Evolutionary conservation across 2,329 filamentous ascomycete species (phyloP).

Genomic region (Zelopaecilomyces penicillatus): DNA sequence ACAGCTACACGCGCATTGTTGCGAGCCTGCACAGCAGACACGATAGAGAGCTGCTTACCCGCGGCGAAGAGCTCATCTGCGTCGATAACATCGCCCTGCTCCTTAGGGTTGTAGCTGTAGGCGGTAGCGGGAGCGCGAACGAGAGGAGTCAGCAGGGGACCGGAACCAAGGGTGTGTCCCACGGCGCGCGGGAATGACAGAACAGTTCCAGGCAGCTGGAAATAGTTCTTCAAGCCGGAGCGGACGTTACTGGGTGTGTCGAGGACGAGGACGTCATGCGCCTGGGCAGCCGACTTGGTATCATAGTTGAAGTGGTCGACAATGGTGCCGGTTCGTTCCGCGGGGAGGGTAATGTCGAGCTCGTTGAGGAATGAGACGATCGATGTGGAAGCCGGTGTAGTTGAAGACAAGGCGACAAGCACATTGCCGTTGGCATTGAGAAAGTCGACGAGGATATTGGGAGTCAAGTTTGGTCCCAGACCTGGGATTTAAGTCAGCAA

Average conservation of each 20-base stretch:
- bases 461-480: slow-evolving; percentile 80
- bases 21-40: slow-evolving; percentile 82
- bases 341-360: slow-evolving; percentile 79
- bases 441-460: slow-evolving; percentile 81
- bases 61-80: slow-evolving; percentile 75
- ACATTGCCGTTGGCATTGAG: slow-evolving; percentile 88
- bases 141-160: slow-evolving; percentile 71
- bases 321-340: slow-evolving; percentile 74
- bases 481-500: slow-evolving; percentile 37
- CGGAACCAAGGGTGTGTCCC: slow-evolving; percentile 72
- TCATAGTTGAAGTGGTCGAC: slow-evolving; percentile 98
- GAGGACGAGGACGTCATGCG: slow-evolving; percentile 81
- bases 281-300: slow-evolving; percentile 62
- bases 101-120: slow-evolving; percentile 91
- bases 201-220: slow-evolving; percentile 46
- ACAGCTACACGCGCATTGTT: slow-evolving; percentile 88
- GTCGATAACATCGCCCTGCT: slow-evolving; percentile 57
- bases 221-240: slow-evolving; percentile 67
- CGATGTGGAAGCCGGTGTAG: slow-evolving; percentile 59
- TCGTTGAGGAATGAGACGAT: slow-evolving; percentile 75
- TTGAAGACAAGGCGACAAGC: slow-evolving; percentile 72
- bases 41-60: slow-evolving; percentile 72
- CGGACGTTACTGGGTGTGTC: slow-evolving; percentile 58
- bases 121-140: slow-evolving; percentile 75
- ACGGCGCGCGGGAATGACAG: slow-evolving; percentile 76